These are phyloP conservation scores for Acanthamoeba lenticulata DNA, from an alignment of 208 protist genomes.

Conservation along the genomic window DNA sequence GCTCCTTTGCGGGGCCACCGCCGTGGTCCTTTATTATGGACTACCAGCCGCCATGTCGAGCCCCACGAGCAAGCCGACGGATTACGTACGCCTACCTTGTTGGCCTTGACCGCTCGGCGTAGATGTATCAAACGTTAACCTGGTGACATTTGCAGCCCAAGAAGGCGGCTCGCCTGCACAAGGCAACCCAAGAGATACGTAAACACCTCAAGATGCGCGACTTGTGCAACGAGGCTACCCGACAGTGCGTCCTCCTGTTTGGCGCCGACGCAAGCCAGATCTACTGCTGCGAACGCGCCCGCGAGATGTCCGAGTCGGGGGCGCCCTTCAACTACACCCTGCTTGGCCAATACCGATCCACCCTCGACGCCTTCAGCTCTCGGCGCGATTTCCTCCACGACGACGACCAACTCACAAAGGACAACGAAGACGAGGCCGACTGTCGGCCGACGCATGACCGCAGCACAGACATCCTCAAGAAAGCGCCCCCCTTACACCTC, in stretches of 20 bases:
- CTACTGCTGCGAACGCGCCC: neutral
- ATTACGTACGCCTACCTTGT: too few relatives aligned
- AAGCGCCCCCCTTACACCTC: neutral
- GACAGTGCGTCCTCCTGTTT: neutral
- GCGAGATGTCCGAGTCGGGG: too few relatives aligned
- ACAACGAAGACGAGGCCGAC: neutral
- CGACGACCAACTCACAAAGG: neutral
- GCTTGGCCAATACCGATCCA: neutral
- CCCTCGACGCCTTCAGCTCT: neutral
- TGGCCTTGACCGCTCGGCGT: too few relatives aligned
- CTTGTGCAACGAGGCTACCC: neutral
- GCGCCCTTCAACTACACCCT: neutral
- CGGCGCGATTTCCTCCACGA: neutral
- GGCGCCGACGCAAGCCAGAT: neutral
- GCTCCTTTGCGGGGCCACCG: too few relatives aligned
- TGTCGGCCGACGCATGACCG: neutral
- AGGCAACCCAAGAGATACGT: neutral
- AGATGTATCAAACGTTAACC: neutral
- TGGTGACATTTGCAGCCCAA: neutral
- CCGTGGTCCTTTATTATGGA: too few relatives aligned
- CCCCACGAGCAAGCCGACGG: too few relatives aligned
- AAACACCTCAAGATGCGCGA: neutral
- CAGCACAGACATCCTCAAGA: neutral
- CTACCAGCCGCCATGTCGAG: too few relatives aligned
- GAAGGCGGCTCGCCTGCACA: neutral